A percentile compares a stretch with the other conserved stretches of the same genome.
phyloP scores from a whole-genome alignment of 768 basidiomycete genomes.

The Russula brevipes region DNA sequence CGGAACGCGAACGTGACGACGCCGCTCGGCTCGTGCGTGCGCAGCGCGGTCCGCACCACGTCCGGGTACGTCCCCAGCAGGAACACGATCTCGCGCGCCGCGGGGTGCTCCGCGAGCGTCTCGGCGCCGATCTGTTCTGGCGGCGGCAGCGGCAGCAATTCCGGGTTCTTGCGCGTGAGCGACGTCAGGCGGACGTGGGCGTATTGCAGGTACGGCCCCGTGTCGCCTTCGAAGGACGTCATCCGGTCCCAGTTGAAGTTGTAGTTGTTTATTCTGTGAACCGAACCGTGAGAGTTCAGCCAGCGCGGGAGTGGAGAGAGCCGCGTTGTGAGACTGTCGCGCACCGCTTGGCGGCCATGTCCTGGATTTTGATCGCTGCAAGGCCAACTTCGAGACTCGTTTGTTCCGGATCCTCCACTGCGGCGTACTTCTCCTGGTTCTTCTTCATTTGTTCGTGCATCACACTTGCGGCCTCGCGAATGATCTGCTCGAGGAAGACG shows the following conservation, averaged over 20 bases:
- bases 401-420: slow-evolving; percentile 80
- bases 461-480: slow-evolving; percentile 76
- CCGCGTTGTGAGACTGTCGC: slow-evolving; percentile 22
- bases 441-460: slow-evolving; percentile 98
- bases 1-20: slow-evolving; percentile 89
- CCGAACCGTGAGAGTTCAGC: not conserved
- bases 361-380: slow-evolving; percentile 95
- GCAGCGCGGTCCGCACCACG: slow-evolving; percentile 79
- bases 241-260: slow-evolving; percentile 92
- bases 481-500: slow-evolving; percentile 91
- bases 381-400: slow-evolving; percentile 84
- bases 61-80: slow-evolving; percentile 90
- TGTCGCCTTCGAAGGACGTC: slow-evolving; percentile 94
- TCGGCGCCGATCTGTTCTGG: slow-evolving; percentile 62
- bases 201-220: slow-evolving; percentile 94
- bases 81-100: slow-evolving; percentile 80
- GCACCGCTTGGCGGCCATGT: slow-evolving; percentile 90
- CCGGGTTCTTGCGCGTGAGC: slow-evolving; percentile 86
- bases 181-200: slow-evolving; percentile 91
- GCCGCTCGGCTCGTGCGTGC: slow-evolving; percentile 82
- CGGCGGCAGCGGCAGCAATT: slow-evolving; percentile 70
- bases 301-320: not conserved
- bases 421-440: slow-evolving; percentile 88
- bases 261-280: slow-evolving; percentile 85
- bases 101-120: slow-evolving; percentile 59